These are phyloP conservation scores for Phlebiopsis flavidoalba DNA, from an alignment of 768 basidiomycete genomes.

Conservation along the genomic window DNA sequence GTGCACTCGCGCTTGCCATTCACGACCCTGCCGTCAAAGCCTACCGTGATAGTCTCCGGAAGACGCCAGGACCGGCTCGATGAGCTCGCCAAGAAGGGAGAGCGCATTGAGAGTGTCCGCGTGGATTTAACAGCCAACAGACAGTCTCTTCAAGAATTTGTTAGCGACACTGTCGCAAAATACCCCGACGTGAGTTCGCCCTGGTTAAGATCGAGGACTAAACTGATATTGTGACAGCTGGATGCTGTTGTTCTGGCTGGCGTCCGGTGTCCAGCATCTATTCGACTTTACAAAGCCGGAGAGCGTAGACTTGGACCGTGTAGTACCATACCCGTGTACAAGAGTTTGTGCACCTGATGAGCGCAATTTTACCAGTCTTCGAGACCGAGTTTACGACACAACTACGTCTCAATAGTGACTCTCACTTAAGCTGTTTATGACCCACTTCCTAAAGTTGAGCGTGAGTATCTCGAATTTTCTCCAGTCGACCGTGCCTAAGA, in stretches of 20 bases:
- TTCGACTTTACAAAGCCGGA: slow-evolving; percentile 40
- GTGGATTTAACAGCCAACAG: slow-evolving; percentile 40
- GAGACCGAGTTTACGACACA: slow-evolving; percentile 45
- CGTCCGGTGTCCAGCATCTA: slow-evolving; percentile 49
- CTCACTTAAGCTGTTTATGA: slow-evolving; percentile 44
- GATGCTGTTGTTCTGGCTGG: slow-evolving; percentile 51
- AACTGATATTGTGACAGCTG: slow-evolving; percentile 30
- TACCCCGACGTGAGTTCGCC: slow-evolving; percentile 41
- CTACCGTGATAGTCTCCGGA: slow-evolving; percentile 46
- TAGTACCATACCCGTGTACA: slow-evolving; percentile 8
- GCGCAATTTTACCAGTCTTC: slow-evolving; percentile 26
- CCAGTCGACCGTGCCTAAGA: background rate
- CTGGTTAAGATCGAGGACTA: background rate
- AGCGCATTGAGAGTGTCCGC: slow-evolving; percentile 35
- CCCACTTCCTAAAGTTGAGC: slow-evolving; percentile 50
- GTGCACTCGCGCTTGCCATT: slow-evolving; percentile 47
- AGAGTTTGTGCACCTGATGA: background rate
- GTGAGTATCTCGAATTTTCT: slow-evolving; percentile 27
- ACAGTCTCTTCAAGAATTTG: slow-evolving; percentile 34
- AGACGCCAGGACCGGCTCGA: slow-evolving; percentile 50
- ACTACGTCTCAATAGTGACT: slow-evolving; percentile 48
- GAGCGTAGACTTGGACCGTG: slow-evolving; percentile 37
- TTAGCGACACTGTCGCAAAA: slow-evolving; percentile 34
- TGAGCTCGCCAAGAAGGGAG: slow-evolving; percentile 32
- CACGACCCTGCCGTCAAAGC: slow-evolving; percentile 41